These are phyloP conservation scores for Lunasporangiospora selenospora DNA, from an alignment of 192 early-diverging fungal genomes.

Conservation along the genomic window DNA sequence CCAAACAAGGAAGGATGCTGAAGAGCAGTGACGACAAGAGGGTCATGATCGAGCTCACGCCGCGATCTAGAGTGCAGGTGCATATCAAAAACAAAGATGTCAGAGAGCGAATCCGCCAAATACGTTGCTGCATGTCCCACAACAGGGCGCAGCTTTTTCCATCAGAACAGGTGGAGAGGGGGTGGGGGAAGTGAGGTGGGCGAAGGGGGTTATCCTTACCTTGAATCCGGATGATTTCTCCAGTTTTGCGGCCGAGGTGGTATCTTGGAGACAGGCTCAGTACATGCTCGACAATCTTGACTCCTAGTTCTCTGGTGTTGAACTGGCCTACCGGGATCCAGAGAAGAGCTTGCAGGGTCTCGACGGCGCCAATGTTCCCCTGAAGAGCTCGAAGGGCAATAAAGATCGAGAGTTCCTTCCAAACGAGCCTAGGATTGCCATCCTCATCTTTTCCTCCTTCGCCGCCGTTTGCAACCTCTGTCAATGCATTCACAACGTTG, in stretches of 20 bases:
- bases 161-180: too few species aligned
- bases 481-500: conserved; percentile 72
- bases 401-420: conserved; percentile 50
- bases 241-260: conserved; percentile 94
- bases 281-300: conserved; percentile 91
- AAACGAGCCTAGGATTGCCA: conserved; percentile 45
- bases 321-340: conserved; percentile 90
- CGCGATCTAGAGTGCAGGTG: too few species aligned
- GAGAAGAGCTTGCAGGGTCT: conserved; percentile 74
- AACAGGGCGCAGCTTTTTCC: not conserved
- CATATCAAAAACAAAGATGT: conserved; percentile 27
- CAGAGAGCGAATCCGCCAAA: not conserved
- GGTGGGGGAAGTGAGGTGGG: too few species aligned
- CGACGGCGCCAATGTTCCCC: conserved; percentile 68
- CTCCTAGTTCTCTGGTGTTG: conserved; percentile 65
- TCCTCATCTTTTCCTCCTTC: conserved; percentile 32
- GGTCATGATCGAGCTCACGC: conserved; percentile 76
- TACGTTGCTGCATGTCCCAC: not conserved
- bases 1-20: conserved; percentile 86
- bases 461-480: conserved; percentile 39
- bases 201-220: conserved; percentile 50
- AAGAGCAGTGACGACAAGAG: conserved; percentile 85
- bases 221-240: conserved; percentile 91
- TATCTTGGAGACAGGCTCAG: conserved; percentile 85
- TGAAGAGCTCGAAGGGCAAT: conserved; percentile 47